Base-by-base conservation (phyloP, 2,329 filamentous ascomycete species). In the Curvularia eragrostidis region DNA sequence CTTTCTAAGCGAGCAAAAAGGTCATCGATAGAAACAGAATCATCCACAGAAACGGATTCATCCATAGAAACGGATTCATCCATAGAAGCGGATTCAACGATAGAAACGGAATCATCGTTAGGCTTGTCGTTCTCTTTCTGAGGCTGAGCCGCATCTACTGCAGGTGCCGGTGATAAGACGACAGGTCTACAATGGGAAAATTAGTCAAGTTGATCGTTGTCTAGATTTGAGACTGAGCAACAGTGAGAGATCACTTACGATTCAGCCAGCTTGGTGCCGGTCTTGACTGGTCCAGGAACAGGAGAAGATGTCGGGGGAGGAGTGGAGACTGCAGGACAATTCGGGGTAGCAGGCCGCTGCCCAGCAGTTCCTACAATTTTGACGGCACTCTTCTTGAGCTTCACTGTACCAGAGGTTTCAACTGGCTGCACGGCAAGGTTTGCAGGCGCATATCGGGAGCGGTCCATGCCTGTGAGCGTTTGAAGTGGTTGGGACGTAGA, bases 321-420 rank as follows among this genome's bases (percentile, higher is more conserved):
- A n/a, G 43, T 32, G 15, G 50, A 46, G n/a, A 41, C 7, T 39
- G 43, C 32, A n/a, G 51, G 12, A 26, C 30, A n/a, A 12, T 28
- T 21, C 15, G 39, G 18, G 12, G 30, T 13, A 19, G 19, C 6
- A 32, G 30, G 43, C n/a, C 28, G 19, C 46, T 67, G 36, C 3
- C 47, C 47, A 32, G 67, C 65, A 30, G 64, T 53, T 15, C 66
- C 41, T 6, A 71, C 67, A 1, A 74, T 64, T 58, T 69, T 71
- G 52, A 73, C 68, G 0, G 67, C 62, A 1, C 57, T 54, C 58
- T 72, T 75, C 58, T 73, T 74, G n/a, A 74, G 57, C 49, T 62
- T 71, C 36, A 73, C 43, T 5, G 47, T 61, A 21, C 61, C 53
- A 0, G 57, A 7, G 8, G 52, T 48, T 4, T 63, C 56, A 1